Evolutionary conservation across 768 basidiomycete species (phyloP).

Genomic region (Cystobasidium onofrii): DNA sequence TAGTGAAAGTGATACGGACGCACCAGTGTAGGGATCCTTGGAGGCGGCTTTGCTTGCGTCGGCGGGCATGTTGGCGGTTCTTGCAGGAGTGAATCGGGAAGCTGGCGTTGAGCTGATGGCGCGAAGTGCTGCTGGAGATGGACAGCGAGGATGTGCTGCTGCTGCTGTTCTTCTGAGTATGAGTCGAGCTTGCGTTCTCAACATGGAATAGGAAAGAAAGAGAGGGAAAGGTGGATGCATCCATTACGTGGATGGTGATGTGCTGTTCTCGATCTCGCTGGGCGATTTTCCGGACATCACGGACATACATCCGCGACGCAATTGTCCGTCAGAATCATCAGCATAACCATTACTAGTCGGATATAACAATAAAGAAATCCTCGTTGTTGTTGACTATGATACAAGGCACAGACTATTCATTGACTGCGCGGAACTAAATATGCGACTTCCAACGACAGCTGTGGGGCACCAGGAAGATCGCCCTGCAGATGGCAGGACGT

Average conservation of each 20-base stretch:
- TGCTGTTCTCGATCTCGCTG: too few relatives aligned
- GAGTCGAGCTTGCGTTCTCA: neutral
- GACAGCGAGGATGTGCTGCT: neutral
- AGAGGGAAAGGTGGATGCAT: neutral
- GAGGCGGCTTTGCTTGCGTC: constrained; percentile 25
- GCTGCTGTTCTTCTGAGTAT: neutral
- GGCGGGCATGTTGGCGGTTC: constrained; percentile 26
- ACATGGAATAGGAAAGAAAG: neutral
- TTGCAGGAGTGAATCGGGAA: neutral
- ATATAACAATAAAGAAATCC: too few relatives aligned
- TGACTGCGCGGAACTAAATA: too few relatives aligned
- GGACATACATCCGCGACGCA: too few relatives aligned
- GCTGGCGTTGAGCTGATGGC: neutral
- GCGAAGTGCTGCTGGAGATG: neutral
- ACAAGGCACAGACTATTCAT: neutral
- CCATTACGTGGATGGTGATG: neutral
- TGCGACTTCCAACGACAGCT: neutral
- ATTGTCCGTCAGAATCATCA: too few relatives aligned
- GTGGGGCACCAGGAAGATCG: neutral
- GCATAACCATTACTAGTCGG: too few relatives aligned
- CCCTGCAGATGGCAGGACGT: too few relatives aligned
- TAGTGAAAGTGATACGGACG: neutral
- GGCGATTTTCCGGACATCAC: too few relatives aligned
- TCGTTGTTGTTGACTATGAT: neutral
- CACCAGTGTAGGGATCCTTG: constrained; percentile 30